A percentile compares a stretch with the other conserved stretches of the same genome.
These are phyloP conservation scores for Quercus tomentella DNA, from an alignment of 331 rosid species.

Conservation along the genomic window DNA sequence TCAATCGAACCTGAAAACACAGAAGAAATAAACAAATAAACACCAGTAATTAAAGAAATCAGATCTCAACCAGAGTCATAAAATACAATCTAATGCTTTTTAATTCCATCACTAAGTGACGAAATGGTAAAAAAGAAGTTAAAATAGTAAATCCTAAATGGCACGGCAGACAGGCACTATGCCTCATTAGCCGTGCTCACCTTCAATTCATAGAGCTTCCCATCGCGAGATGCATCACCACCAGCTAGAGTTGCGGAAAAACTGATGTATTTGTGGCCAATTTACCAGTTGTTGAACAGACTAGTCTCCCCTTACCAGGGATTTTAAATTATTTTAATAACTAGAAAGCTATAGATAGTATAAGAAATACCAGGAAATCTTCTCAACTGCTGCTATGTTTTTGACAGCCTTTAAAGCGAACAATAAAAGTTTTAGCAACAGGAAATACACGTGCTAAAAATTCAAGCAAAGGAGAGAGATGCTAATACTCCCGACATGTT, in stretches of 20 bases:
- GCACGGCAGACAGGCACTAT: constrained; percentile 99
- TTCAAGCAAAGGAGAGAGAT: constrained; percentile 57
- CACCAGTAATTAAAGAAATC: constrained; percentile 21
- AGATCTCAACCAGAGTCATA: constrained; percentile 16
- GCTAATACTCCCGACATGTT: constrained; percentile 71
- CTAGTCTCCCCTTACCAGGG: constrained; percentile 99
- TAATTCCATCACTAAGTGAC: constrained; percentile 21
- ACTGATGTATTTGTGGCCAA: constrained; percentile 83
- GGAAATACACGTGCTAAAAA: constrained; percentile 47
- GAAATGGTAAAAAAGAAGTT: constrained; percentile 16
- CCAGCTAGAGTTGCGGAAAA: constrained; percentile 92
- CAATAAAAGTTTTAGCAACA: constrained; percentile 64
- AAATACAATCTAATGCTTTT: constrained; percentile 9
- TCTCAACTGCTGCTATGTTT: constrained; percentile 63
- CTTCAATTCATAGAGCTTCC: constrained; percentile 88
- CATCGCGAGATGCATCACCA: constrained; percentile 93
- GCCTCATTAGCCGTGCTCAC: constrained; percentile 99
- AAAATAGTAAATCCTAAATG: constrained; percentile 63
- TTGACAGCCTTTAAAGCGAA: constrained; percentile 67
- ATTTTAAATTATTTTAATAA: constrained; percentile 43
- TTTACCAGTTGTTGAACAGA: constrained; percentile 70
- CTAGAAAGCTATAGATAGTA: constrained; percentile 34
- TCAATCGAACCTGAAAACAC: constrained; percentile 71
- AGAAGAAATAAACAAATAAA: constrained; percentile 14
- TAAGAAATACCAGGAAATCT: constrained; percentile 71